Conservation (phyloP, 2,329 filamentous ascomycete species). For the Aspergillaceae sp. region DNA sequence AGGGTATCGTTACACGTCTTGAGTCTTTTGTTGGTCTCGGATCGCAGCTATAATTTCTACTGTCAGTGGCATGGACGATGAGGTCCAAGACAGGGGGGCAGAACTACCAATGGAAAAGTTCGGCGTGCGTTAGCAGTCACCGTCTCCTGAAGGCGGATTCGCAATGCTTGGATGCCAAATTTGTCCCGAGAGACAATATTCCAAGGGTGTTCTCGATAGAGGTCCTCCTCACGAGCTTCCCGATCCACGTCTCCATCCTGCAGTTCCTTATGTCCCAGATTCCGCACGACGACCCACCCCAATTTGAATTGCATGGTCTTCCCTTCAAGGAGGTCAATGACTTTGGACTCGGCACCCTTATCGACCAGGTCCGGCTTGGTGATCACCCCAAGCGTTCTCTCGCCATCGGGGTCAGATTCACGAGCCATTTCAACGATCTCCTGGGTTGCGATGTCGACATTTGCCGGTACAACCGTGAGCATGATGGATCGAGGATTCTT, state of each 20-base stretch:
- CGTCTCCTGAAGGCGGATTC: slow-evolving; percentile 33
- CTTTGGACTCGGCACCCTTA: slow-evolving; percentile 17
- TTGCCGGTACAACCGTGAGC: slow-evolving; percentile 35
- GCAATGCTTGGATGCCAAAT: slow-evolving; percentile 36
- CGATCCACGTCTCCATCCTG: slow-evolving; percentile 13
- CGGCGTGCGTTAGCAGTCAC: slow-evolving; percentile 33
- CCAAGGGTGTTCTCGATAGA: slow-evolving; percentile 32
- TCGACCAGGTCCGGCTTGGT: slow-evolving; percentile 54
- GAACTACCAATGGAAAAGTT: too few relatives aligned
- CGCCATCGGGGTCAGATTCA: slow-evolving; percentile 25
- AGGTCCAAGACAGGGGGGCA: too few relatives aligned
- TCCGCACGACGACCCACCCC: slow-evolving; percentile 27
- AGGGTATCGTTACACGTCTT: slow-evolving; percentile 19
- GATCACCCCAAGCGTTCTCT: slow-evolving; percentile 39
- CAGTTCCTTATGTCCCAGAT: slow-evolving; percentile 23
- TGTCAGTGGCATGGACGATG: too few relatives aligned
- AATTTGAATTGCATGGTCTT: slow-evolving; percentile 14
- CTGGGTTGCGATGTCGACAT: slow-evolving; percentile 39
- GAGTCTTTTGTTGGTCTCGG: slow-evolving; percentile 29
- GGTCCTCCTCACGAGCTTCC: slow-evolving; percentile 23
- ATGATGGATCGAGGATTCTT: slow-evolving; percentile 32
- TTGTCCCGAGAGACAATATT: slow-evolving; percentile 26
- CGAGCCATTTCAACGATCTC: slow-evolving; percentile 36
- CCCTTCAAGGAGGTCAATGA: slow-evolving; percentile 21
- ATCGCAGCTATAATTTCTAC: slow-evolving; percentile 15